Evolutionary conservation across 2,329 filamentous ascomycete species (phyloP).

Genomic region (Clonostachys chloroleuca): DNA sequence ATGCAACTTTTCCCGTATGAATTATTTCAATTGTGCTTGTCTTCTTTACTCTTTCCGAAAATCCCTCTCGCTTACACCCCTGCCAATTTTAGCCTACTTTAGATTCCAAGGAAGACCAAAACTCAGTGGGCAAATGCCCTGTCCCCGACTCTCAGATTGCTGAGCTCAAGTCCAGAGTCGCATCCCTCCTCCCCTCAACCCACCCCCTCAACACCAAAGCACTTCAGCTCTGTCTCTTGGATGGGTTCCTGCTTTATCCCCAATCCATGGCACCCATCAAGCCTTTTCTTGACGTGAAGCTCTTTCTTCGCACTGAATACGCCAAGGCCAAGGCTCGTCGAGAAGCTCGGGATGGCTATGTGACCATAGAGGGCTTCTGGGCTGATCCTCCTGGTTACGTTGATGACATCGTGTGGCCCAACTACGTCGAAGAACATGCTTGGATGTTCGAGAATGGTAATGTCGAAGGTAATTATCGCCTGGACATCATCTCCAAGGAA

Average conservation of each 20-base stretch:
- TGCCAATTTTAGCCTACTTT: conserved; percentile 13
- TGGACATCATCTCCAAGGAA: conserved; percentile 34
- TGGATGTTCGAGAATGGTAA: conserved; percentile 73
- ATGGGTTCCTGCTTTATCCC: conserved; percentile 84
- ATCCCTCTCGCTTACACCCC: conserved; percentile 13
- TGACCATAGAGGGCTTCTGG: conserved; percentile 89
- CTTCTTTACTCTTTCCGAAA: conserved; percentile 33
- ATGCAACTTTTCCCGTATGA: conserved; percentile 62
- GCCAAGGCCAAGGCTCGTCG: conserved; percentile 59
- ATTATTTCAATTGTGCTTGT: conserved; percentile 2
- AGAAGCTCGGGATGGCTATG: conserved; percentile 69
- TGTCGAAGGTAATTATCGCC: conserved; percentile 54
- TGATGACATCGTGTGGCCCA: conserved; percentile 92
- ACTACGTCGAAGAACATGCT: conserved; percentile 76
- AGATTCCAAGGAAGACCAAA: conserved; percentile 50
- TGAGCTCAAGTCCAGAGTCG: conserved; percentile 39
- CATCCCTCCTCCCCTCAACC: conserved; percentile 36
- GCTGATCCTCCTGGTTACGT: conserved; percentile 91
- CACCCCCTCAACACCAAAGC: conserved; percentile 24
- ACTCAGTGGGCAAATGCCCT: conserved; percentile 52
- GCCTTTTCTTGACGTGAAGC: conserved; percentile 63
- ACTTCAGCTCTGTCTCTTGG: conserved; percentile 65
- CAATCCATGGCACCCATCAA: conserved; percentile 49
- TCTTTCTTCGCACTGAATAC: conserved; percentile 73
- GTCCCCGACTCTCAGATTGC: conserved; percentile 41